These are phyloP conservation scores for Globisporangium barbulae DNA, from an alignment of 352 stramenopile genomes.

Conservation along the genomic window DNA sequence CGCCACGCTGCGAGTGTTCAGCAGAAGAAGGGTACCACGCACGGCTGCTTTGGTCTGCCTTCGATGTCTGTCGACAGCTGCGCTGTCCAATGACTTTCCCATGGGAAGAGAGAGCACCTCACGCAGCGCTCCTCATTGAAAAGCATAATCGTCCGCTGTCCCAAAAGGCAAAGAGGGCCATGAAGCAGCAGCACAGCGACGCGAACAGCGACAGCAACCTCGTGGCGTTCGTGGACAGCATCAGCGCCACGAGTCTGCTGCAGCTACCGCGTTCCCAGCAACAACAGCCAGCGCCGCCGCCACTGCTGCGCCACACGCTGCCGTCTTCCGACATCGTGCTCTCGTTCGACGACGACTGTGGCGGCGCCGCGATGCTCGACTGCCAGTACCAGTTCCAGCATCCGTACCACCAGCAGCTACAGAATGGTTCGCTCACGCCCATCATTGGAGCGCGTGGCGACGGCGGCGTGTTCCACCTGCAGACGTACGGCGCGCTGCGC, in stretches of 20 bases:
- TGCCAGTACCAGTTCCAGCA: not conserved
- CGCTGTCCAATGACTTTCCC: no score
- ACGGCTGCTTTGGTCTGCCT: no score
- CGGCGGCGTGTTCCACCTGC: conserved; percentile 54
- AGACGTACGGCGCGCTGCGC: conserved; percentile 57
- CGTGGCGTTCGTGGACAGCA: conserved; percentile 4
- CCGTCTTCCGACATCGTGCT: conserved; percentile 11
- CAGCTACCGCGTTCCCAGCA: not conserved
- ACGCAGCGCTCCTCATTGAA: no score
- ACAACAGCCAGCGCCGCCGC: no score
- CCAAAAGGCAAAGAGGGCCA: not conserved
- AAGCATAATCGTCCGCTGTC: no score
- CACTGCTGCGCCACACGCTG: not conserved
- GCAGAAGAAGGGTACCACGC: no score
- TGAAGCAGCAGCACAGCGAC: conserved; percentile 1
- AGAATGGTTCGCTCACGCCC: not conserved
- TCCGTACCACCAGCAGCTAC: not conserved
- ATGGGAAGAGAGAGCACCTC: no score
- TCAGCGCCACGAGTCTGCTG: conserved; percentile 2
- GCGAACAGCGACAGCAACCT: not conserved
- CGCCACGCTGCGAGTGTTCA: no score
- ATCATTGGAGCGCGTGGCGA: conserved; percentile 25
- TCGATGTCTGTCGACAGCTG: no score
- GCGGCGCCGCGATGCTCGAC: conserved; percentile 9
- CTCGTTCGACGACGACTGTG: conserved; percentile 9